Evolutionary conservation across 495 filamentous ascomycete species (phyloP).

Genomic region (Tricharina praecox): DNA sequence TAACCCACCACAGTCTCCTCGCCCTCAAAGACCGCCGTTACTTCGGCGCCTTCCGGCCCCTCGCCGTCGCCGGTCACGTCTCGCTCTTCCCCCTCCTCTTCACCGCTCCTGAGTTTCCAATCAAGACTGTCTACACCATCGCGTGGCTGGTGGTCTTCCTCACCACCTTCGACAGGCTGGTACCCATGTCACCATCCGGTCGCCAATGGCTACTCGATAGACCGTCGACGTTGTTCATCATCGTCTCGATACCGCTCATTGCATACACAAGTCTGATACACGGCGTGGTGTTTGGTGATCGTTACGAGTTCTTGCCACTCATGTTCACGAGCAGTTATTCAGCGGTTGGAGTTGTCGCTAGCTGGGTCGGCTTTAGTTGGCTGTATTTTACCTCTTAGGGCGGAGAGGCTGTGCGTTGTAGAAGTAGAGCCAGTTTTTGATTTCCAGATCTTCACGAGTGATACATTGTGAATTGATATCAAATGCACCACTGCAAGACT

Average conservation of each 20-base stretch:
- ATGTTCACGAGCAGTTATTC: slow-evolving; percentile 97
- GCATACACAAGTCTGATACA: slow-evolving; percentile 76
- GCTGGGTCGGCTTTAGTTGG: slow-evolving; percentile 89
- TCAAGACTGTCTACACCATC: slow-evolving; percentile 87
- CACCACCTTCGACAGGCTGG: slow-evolving; percentile 66
- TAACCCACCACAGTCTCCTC: slow-evolving; percentile 39
- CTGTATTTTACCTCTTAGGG: slow-evolving; percentile 92
- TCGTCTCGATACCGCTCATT: slow-evolving; percentile 73
- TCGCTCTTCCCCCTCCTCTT: slow-evolving; percentile 89
- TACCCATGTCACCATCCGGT: slow-evolving; percentile 56
- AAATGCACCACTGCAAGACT: too few species aligned
- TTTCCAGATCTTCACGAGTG: too few species aligned
- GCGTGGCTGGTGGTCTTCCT: slow-evolving; percentile 80
- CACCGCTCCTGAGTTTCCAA: slow-evolving; percentile 74
- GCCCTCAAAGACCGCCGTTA: slow-evolving; percentile 84
- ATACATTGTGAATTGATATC: too few species aligned
- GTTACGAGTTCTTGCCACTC: slow-evolving; percentile 76
- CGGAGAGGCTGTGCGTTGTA: too few species aligned
- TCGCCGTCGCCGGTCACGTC: slow-evolving; percentile 86
- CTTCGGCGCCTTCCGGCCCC: slow-evolving; percentile 75
- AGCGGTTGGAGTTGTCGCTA: slow-evolving; percentile 85
- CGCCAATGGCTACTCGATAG: slow-evolving; percentile 79
- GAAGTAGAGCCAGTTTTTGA: too few species aligned
- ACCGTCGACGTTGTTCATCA: slow-evolving; percentile 74
- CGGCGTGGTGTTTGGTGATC: slow-evolving; percentile 60